Percentiles rank a stretch among this genome's conserved stretches.
These are phyloP conservation scores for Micromonas pusilla DNA, from an alignment of 139 green algal genomes.

Conservation along the genomic window DNA sequence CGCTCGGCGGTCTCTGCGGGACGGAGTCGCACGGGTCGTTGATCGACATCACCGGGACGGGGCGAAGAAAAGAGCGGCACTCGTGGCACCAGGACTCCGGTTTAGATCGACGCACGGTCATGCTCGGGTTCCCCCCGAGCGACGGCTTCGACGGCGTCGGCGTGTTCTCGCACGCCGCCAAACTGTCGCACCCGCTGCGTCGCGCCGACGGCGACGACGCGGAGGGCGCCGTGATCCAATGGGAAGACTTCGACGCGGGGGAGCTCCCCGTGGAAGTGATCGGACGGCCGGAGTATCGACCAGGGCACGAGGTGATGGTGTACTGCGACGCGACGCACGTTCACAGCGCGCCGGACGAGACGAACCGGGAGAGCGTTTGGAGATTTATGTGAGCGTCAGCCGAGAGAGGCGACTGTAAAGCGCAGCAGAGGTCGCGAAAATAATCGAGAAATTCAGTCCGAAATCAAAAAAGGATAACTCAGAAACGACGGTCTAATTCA, in stretches of 20 bases:
- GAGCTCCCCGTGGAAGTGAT: conserved; percentile 3
- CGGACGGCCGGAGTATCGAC: not conserved
- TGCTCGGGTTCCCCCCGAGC: conserved; percentile 18
- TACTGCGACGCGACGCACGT: conserved; percentile 12
- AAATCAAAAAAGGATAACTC: too few species aligned
- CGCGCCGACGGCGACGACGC: not conserved
- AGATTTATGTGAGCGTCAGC: conserved; percentile 26
- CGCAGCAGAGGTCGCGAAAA: too few species aligned
- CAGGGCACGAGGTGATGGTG: conserved; percentile 20
- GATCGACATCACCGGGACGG: conserved; percentile 14
- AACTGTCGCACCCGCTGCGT: conserved; percentile 2
- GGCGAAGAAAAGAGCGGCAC: not conserved
- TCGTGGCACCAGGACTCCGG: conserved; percentile 28
- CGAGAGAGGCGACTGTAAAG: too few species aligned
- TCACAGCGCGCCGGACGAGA: conserved; percentile 13
- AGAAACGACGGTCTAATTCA: too few species aligned
- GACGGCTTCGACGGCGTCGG: not conserved
- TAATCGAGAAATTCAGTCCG: too few species aligned
- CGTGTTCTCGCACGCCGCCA: conserved; percentile 19
- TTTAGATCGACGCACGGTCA: conserved; percentile 21
- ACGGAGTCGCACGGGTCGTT: not conserved
- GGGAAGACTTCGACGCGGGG: conserved; percentile 7
- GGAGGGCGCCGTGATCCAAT: conserved; percentile 17
- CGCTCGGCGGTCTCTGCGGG: not conserved
- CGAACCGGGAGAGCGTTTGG: conserved; percentile 19